Conservation (phyloP, 768 basidiomycete species). For the Kwoniella dendrophila region DNA sequence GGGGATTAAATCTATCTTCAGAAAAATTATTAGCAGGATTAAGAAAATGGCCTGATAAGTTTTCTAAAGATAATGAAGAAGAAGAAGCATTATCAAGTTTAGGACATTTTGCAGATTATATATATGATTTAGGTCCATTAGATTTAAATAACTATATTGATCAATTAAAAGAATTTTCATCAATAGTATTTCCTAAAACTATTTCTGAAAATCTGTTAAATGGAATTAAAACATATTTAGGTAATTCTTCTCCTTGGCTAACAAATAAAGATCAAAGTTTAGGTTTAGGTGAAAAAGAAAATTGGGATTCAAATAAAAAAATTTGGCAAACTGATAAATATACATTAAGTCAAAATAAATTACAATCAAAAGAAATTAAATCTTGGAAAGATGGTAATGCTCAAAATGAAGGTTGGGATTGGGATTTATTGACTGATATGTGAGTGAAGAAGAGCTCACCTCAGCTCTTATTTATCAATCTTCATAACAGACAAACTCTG, state of each 20-base stretch:
- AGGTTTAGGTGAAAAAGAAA: not conserved
- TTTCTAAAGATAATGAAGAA: not conserved
- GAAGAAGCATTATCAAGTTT: constrained; percentile 32
- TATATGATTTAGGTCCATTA: constrained; percentile 37
- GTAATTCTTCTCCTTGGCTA: not conserved
- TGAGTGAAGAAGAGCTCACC: too few species aligned
- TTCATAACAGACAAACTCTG: too few species aligned
- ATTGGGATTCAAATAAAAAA: constrained; percentile 37
- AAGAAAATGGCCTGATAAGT: constrained; percentile 33
- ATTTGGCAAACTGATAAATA: constrained; percentile 54
- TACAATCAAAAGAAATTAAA: constrained; percentile 25
- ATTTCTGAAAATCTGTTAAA: constrained; percentile 14
- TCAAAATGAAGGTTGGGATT: constrained; percentile 48
- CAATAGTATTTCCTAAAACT: constrained; percentile 30
- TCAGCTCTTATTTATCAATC: too few species aligned
- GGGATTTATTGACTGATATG: constrained; percentile 47
- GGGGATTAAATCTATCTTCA: constrained; percentile 35
- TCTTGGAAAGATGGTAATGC: constrained; percentile 42
- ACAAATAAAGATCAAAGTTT: not conserved
- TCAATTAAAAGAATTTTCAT: constrained; percentile 30
- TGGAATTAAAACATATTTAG: constrained; percentile 26
- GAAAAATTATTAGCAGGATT: constrained; percentile 30
- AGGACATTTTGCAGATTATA: constrained; percentile 42
- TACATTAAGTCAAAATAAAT: constrained; percentile 4
- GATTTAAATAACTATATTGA: constrained; percentile 16